phyloP scores from a whole-genome alignment of 177 flowering plant species.

The Vitis hybrid region DNA sequence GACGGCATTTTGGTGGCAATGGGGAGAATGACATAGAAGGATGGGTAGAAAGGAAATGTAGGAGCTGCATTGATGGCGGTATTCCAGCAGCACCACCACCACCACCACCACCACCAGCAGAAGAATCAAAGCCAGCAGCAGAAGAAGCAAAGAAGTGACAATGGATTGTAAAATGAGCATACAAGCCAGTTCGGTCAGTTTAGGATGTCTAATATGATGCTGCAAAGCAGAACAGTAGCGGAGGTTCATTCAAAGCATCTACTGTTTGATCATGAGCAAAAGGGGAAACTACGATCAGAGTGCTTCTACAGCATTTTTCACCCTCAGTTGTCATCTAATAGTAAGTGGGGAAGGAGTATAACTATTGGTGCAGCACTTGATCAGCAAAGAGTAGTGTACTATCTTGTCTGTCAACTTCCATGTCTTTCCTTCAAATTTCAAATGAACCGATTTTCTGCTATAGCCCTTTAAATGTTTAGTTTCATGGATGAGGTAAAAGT shows the following conservation, averaged over 20 bases:
- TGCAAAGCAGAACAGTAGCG: too few species aligned
- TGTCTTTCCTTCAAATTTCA: not conserved
- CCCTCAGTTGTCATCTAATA: too few species aligned
- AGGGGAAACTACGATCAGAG: too few species aligned
- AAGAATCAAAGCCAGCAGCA: slow-evolving; percentile 28
- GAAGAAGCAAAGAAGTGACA: slow-evolving; percentile 35
- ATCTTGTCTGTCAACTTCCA: not conserved
- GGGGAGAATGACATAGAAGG: slow-evolving; percentile 79
- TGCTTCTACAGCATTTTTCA: too few species aligned
- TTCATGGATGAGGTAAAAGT: too few species aligned
- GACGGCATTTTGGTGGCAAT: slow-evolving; percentile 50
- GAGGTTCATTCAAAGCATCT: too few species aligned
- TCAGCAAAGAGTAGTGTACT: too few species aligned
- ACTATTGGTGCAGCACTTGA: not conserved
- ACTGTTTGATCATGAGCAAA: too few species aligned
- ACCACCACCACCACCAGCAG: slow-evolving; percentile 6
- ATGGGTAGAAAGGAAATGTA: slow-evolving; percentile 72
- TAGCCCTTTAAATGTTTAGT: too few species aligned
- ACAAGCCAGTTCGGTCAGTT: too few species aligned
- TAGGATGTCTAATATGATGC: too few species aligned
- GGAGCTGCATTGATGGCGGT: slow-evolving; percentile 74
- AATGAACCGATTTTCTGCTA: too few species aligned
- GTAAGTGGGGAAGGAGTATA: not conserved
- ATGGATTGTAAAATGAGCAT: not conserved
- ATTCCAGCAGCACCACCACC: slow-evolving; percentile 20